phyloP scores from a whole-genome alignment of 2,329 filamentous ascomycete genomes.

The Tolypocladium ophioglossoides region DNA sequence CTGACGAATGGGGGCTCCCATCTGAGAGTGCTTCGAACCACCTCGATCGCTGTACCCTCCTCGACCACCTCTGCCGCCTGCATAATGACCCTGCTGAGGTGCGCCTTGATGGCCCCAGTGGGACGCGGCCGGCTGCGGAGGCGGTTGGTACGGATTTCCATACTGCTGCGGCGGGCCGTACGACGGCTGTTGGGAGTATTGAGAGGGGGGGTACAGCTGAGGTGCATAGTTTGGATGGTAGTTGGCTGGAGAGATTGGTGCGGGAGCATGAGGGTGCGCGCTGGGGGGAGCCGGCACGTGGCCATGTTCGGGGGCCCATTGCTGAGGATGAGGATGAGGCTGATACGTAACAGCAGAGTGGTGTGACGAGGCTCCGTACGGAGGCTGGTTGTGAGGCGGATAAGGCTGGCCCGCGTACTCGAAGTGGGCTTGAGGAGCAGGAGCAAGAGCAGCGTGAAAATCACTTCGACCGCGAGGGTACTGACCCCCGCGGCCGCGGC shows the following conservation, averaged over 20 bases:
- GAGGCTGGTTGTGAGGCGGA: conserved; percentile 16
- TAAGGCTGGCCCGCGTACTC: conserved; percentile 31
- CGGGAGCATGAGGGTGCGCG: conserved; percentile 32
- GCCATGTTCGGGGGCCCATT: conserved; percentile 29
- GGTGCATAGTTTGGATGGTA: conserved; percentile 51
- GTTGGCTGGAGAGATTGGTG: conserved; percentile 39
- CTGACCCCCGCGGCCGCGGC: conserved; percentile 29
- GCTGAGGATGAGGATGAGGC: conserved; percentile 27
- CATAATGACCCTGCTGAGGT: conserved; percentile 23
- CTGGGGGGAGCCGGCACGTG: conserved; percentile 24
- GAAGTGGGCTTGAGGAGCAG: conserved; percentile 27
- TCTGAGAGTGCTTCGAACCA: conserved; percentile 19
- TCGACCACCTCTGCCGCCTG: conserved; percentile 24
- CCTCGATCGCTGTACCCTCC: conserved; percentile 36
- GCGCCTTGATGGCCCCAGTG: conserved; percentile 17
- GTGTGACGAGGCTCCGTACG: conserved; percentile 21
- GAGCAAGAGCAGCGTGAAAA: conserved; percentile 26
- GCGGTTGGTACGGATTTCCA: conserved; percentile 22
- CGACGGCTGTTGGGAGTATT: conserved; percentile 32
- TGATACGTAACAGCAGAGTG: conserved; percentile 25
- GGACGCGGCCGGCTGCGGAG: conserved; percentile 12
- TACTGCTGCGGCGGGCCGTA: conserved; percentile 31
- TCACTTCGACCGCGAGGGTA: conserved; percentile 27
- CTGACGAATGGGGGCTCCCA: conserved; percentile 21
- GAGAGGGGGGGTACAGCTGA: conserved; percentile 36